Conservation (phyloP, 441 rosid species). For the Francoa sonchifolia region DNA sequence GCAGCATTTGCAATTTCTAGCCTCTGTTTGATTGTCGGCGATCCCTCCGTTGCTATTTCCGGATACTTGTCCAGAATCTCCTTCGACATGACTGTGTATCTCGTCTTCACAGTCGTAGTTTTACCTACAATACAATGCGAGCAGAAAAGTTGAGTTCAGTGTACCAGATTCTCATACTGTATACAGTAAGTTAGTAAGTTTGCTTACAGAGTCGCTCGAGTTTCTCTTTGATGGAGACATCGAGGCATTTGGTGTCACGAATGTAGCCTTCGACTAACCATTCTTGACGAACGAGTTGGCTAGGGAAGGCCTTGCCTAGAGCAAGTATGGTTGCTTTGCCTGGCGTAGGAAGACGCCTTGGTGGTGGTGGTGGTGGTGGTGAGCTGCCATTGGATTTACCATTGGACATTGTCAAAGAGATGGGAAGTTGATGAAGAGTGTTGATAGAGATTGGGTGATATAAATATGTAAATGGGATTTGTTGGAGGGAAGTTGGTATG, state of each 20-base stretch:
- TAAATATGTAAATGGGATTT: constrained; percentile 37
- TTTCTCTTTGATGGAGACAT: constrained; percentile 60
- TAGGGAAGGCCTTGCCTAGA: constrained; percentile 80
- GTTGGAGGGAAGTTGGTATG: constrained; percentile 50
- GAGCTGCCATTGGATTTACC: constrained; percentile 17
- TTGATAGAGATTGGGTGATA: constrained; percentile 11
- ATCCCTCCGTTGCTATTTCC: constrained; percentile 64
- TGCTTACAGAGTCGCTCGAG: constrained; percentile 70
- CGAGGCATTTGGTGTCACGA: constrained; percentile 75
- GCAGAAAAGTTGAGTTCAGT: neutral
- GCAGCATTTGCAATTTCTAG: constrained; percentile 84
- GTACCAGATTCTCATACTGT: neutral
- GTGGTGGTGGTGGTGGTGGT: constrained; percentile 12
- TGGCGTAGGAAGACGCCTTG: constrained; percentile 37
- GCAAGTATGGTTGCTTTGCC: constrained; percentile 82
- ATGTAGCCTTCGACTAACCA: constrained; percentile 73
- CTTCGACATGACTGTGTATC: constrained; percentile 76
- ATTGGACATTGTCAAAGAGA: constrained; percentile 29
- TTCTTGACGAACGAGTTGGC: constrained; percentile 73
- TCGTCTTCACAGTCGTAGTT: constrained; percentile 83
- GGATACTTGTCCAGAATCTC: constrained; percentile 76
- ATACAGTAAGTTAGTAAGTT: constrained; percentile 1
- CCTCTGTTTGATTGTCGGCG: constrained; percentile 68
- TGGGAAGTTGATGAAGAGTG: constrained; percentile 6
- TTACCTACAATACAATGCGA: constrained; percentile 35